Evolutionary conservation across 2,329 filamentous ascomycete genomes (phyloP), one percentile per base, ranked within the genome.

Genomic region (Colletotrichum sp.): DNA sequence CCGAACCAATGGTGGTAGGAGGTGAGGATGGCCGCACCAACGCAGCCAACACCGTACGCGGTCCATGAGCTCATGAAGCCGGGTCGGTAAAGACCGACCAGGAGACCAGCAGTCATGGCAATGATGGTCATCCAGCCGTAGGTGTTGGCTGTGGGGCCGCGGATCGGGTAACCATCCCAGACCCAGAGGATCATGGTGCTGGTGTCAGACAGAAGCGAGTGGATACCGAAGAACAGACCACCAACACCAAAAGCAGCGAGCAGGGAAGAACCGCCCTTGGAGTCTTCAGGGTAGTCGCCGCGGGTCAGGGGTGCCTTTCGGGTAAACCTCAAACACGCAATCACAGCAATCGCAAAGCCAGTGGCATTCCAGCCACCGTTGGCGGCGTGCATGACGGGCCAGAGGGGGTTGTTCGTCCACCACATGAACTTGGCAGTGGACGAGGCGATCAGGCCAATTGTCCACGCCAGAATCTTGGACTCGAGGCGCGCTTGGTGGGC

Each of bases 131-230:
- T 91, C 80, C 95, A 95, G 70, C 96, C 97, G 81, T 98, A 96
- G n/a, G 96, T 95, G 64, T 93, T 95, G 77, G 96, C 92, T 66
- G 97, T 91, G 4, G 97, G 97, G 8, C 97, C 97, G 66, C 94
- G 92, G 55, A 98, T 91, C 16, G 97, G 97, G 81, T 94, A 99
- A 8, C 97, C 97, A 80, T 98, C 96, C 97, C 97, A 99, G 4
- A 95, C 95, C 97, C 97, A 99, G 19, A 96, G 90, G 74, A 98
- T 98, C 96, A 99, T 98, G 70, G 97, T 99, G 87, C 97, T 98
- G 0, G 96, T 98, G 83, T 99, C 97, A 0, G 97, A 98, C 13
- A 99, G 90, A 12, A 99, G 88, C 2, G 96, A 98, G 83, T 98
- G 97, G 81, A 98, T 89, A 7, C 91, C 95, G 81, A 99, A 99